A percentile compares a stretch with the other conserved stretches of the same genome.
Conservation (phyloP, 1,284 basidiomycete species). For the Schizophyllum commune region DNA sequence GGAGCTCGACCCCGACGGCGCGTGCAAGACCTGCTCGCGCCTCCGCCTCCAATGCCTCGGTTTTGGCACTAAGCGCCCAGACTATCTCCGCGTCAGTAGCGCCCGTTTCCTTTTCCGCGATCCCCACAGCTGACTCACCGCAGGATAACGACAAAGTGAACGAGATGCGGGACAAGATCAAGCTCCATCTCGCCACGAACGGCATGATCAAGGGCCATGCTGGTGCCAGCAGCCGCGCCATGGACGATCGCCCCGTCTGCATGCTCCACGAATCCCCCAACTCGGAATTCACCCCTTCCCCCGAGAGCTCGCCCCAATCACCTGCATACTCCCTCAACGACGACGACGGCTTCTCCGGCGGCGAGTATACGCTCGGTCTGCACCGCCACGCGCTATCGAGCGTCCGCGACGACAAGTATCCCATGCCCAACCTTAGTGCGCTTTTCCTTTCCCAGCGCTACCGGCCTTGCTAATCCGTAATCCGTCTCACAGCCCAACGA, state of each 20-base stretch:
- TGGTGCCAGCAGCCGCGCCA: constrained; percentile 48
- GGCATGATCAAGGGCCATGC: constrained; percentile 84
- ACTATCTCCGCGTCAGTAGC: constrained; percentile 67
- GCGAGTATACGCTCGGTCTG: constrained; percentile 29
- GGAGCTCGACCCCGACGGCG: constrained; percentile 47
- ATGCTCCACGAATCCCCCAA: constrained; percentile 39
- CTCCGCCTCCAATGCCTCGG: constrained; percentile 80
- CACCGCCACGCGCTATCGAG: constrained; percentile 11
- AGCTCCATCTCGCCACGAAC: constrained; percentile 65
- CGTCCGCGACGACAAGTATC: constrained; percentile 27
- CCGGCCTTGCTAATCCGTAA: background rate
- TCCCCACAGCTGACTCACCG: constrained; percentile 11
- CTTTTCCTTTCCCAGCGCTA: background rate
- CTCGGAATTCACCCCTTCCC: constrained; percentile 28
- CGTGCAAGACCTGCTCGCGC: constrained; percentile 69
- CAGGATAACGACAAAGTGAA: constrained; percentile 65
- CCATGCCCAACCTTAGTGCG: background rate
- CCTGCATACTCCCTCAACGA: constrained; percentile 36
- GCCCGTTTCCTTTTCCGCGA: constrained; percentile 2
- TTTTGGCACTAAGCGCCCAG: constrained; percentile 74
- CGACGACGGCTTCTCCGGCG: constrained; percentile 12
- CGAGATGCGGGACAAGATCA: constrained; percentile 67
- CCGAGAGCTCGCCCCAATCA: constrained; percentile 42
- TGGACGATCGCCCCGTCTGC: constrained; percentile 49
- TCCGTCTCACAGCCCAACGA: background rate